Conservation (phyloP, 164 flowering plant species). For the Chimonanthus salicifolius region DNA sequence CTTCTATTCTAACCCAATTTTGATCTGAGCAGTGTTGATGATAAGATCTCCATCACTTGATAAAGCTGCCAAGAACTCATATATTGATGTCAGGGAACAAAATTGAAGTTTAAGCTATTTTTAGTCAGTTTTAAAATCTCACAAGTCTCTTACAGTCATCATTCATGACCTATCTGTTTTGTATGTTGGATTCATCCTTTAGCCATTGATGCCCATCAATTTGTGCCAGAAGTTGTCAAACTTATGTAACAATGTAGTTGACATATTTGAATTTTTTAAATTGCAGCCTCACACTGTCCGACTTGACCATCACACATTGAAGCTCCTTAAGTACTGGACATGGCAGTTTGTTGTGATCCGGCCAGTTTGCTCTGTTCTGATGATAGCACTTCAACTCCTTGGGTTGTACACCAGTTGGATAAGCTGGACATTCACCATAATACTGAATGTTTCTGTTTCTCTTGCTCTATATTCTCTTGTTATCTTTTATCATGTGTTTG, state of each 20-base stretch:
- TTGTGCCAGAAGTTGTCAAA: not conserved
- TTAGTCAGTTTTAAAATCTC: not conserved
- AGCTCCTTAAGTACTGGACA: conserved; percentile 83
- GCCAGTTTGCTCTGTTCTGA: conserved; percentile 78
- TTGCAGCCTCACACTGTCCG: conserved; percentile 75
- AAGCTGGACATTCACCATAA: conserved; percentile 87
- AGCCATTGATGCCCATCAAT: not conserved
- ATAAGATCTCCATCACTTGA: not conserved
- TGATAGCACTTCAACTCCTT: conserved; percentile 72
- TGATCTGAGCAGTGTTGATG: not conserved
- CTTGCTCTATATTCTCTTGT: conserved; percentile 88
- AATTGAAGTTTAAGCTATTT: not conserved
- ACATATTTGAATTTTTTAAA: conserved; percentile 13
- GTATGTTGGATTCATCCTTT: not conserved
- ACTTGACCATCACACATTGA: conserved; percentile 58
- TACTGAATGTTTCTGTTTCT: conserved; percentile 81
- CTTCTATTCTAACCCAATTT: not conserved
- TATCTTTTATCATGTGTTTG: conserved; percentile 84
- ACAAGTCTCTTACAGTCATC: not conserved
- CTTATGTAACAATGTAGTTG: conserved; percentile 1
- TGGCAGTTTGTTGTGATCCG: conserved; percentile 96
- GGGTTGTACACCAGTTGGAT: conserved; percentile 78
- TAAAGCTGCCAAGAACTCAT: not conserved
- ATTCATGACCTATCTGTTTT: not conserved
- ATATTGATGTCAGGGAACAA: not conserved